These are phyloP conservation scores for Magnaporthiopsis incrustans DNA, from an alignment of 2,329 filamentous ascomycete species.

Conservation along the genomic window DNA sequence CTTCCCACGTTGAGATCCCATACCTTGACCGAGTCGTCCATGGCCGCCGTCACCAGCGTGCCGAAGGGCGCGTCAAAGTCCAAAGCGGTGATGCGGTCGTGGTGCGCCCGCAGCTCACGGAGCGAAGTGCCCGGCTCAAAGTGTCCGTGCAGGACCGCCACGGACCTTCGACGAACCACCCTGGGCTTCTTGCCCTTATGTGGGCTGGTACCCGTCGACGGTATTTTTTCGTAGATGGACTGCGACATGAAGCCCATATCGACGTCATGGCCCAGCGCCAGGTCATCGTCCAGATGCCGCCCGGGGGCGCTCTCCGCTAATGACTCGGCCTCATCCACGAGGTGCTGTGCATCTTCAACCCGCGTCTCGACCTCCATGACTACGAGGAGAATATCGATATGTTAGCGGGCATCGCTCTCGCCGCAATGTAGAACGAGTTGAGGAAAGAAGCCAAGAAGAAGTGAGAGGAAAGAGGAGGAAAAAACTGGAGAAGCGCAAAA, in stretches of 20 bases:
- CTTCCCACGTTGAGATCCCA: constrained; percentile 94
- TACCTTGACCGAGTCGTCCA: constrained; percentile 90
- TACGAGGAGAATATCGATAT: constrained; percentile 20
- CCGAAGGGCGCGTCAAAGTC: constrained; percentile 98
- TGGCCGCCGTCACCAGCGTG: constrained; percentile 81
- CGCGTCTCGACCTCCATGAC: constrained; percentile 55
- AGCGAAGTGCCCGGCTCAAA: constrained; percentile 85
- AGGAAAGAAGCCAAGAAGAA: neutral
- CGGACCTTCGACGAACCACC: constrained; percentile 66
- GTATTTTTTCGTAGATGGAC: constrained; percentile 91
- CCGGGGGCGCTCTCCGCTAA: constrained; percentile 43
- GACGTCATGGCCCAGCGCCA: constrained; percentile 42
- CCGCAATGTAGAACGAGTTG: neutral
- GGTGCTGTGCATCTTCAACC: constrained; percentile 52
- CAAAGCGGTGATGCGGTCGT: constrained; percentile 77
- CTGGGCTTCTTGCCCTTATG: constrained; percentile 43
- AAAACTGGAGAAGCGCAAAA: neutral
- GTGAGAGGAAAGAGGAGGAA: neutral
- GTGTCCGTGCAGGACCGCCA: constrained; percentile 93
- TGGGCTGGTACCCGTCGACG: constrained; percentile 42
- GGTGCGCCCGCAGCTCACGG: constrained; percentile 80
- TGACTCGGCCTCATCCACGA: constrained; percentile 51
- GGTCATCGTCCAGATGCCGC: constrained; percentile 38
- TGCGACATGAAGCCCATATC: constrained; percentile 79
- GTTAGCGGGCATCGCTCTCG: neutral